phyloP scores from a whole-genome alignment of 768 basidiomycete species.

The Serendipita indica region DNA sequence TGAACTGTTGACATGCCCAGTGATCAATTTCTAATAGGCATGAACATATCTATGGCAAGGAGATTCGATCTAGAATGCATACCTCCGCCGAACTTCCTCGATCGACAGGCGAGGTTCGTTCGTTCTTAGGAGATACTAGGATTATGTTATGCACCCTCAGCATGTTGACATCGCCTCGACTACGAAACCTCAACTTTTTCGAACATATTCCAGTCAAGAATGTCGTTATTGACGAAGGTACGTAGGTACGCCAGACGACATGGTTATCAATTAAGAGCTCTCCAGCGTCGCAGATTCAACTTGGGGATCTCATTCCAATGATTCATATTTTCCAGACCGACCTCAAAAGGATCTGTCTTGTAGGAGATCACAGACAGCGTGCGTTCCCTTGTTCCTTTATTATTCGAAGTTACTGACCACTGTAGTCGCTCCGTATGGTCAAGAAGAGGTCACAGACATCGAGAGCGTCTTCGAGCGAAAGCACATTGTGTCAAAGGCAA shows the following conservation, averaged over 20 bases:
- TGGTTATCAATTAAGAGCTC: slow-evolving; percentile 22
- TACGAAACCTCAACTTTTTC: slow-evolving; percentile 25
- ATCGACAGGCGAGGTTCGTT: slow-evolving; percentile 20
- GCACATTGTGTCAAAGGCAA: slow-evolving; percentile 34
- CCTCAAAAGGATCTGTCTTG: slow-evolving; percentile 28
- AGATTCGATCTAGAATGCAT: slow-evolving; percentile 40
- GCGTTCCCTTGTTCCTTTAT: slow-evolving; percentile 14
- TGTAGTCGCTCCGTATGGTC: slow-evolving; percentile 67
- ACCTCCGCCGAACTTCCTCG: slow-evolving; percentile 32
- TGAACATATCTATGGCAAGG: slow-evolving; percentile 51
- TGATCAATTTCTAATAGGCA: slow-evolving; percentile 37
- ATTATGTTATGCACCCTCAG: slow-evolving; percentile 63
- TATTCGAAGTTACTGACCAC: not conserved
- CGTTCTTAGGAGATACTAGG: slow-evolving; percentile 27
- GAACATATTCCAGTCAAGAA: slow-evolving; percentile 27
- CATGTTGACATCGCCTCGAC: slow-evolving; percentile 48
- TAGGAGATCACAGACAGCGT: slow-evolving; percentile 43
- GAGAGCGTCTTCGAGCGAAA: slow-evolving; percentile 66
- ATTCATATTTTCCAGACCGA: not conserved
- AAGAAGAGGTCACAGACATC: slow-evolving; percentile 47
- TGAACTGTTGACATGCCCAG: not conserved
- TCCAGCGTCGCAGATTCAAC: slow-evolving; percentile 3
- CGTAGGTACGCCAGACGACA: slow-evolving; percentile 35
- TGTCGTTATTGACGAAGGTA: slow-evolving; percentile 41
- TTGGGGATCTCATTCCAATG: slow-evolving; percentile 3